A percentile compares a stretch with the other conserved stretches of the same genome.
Conservation (phyloP, 345 rosid genomes). For the Aurinia saxatilis region DNA sequence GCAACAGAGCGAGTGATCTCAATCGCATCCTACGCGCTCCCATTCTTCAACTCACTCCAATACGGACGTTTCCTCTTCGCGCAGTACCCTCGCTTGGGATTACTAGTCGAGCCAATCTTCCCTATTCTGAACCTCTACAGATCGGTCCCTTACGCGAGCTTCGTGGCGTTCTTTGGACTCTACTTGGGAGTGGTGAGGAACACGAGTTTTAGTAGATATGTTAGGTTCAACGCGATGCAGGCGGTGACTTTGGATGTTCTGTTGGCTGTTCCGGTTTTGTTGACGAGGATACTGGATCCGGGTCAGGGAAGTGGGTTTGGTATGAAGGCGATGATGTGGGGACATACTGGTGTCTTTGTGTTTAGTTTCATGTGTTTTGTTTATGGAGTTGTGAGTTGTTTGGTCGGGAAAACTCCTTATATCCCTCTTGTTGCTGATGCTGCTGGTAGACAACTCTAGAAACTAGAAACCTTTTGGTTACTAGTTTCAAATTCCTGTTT, state of each 20-base stretch:
- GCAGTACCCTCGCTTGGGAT: slow-evolving; percentile 46
- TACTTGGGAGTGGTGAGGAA: slow-evolving; percentile 82
- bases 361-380: slow-evolving; percentile 68
- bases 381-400: slow-evolving; percentile 42
- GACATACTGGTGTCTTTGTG: slow-evolving; percentile 59
- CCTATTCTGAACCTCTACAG: slow-evolving; percentile 65
- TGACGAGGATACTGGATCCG: slow-evolving; percentile 59
- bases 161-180: slow-evolving; percentile 82
- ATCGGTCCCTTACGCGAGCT: slow-evolving; percentile 77
- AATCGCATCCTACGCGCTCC: slow-evolving; percentile 70
- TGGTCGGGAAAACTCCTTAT: slow-evolving; percentile 77
- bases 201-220: slow-evolving; percentile 57
- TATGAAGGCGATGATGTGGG: slow-evolving; percentile 59
- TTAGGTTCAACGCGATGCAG: slow-evolving; percentile 86
- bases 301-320: slow-evolving; percentile 58
- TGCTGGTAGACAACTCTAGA: slow-evolving; percentile 63
- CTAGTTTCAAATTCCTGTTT: too few species aligned
- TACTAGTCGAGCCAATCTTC: slow-evolving; percentile 59
- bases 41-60: slow-evolving; percentile 80
- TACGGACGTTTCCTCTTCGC: slow-evolving; percentile 76
- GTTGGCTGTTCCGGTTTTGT: slow-evolving; percentile 57
- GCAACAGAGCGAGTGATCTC: slow-evolving; percentile 74
- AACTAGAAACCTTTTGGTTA: too few species aligned
- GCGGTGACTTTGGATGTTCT: slow-evolving; percentile 84
- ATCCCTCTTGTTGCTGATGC: slow-evolving; percentile 81